Percentiles rank a stretch among this genome's conserved stretches.
Evolutionary conservation across 169 alveolate genomes (phyloP).

Genomic region (Plasmodium chabaudi): DNA sequence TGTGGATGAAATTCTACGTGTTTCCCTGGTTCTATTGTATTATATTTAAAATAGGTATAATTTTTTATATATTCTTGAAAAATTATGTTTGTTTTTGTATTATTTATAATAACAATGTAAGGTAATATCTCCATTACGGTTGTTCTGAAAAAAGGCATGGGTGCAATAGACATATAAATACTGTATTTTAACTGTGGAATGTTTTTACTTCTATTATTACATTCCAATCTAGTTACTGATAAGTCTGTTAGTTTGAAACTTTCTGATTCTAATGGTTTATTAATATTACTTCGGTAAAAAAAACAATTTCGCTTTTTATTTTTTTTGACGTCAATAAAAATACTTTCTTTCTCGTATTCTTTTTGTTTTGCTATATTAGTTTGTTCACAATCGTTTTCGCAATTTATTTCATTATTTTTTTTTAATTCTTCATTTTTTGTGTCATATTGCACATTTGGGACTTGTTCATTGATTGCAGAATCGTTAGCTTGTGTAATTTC

Average conservation of each 20-base stretch:
- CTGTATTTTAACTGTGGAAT: constrained; percentile 85
- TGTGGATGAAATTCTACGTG: constrained; percentile 89
- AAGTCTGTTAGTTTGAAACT: constrained; percentile 67
- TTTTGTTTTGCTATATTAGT: neutral
- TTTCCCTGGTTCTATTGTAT: constrained; percentile 82
- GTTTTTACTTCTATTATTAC: constrained; percentile 76
- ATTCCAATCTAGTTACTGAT: constrained; percentile 47
- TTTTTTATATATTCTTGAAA: constrained; percentile 42
- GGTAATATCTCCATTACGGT: constrained; percentile 87
- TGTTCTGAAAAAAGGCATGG: constrained; percentile 89
- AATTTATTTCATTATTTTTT: neutral
- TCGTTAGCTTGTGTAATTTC: too few species aligned
- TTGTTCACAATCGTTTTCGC: neutral
- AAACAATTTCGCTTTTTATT: constrained; percentile 27
- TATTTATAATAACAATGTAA: constrained; percentile 79
- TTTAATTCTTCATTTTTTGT: constrained; percentile 1
- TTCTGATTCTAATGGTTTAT: constrained; percentile 69
- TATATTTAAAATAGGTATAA: constrained; percentile 66
- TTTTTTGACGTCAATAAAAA: constrained; percentile 1
- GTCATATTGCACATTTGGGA: neutral
- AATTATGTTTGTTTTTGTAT: constrained; percentile 66
- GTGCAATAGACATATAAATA: constrained; percentile 86
- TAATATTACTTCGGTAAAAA: constrained; percentile 46
- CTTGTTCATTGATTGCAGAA: too few species aligned
- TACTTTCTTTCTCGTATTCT: neutral